Base-by-base conservation (phyloP, 2,329 filamentous ascomycete species). In the Biscogniauxia sp. region DNA sequence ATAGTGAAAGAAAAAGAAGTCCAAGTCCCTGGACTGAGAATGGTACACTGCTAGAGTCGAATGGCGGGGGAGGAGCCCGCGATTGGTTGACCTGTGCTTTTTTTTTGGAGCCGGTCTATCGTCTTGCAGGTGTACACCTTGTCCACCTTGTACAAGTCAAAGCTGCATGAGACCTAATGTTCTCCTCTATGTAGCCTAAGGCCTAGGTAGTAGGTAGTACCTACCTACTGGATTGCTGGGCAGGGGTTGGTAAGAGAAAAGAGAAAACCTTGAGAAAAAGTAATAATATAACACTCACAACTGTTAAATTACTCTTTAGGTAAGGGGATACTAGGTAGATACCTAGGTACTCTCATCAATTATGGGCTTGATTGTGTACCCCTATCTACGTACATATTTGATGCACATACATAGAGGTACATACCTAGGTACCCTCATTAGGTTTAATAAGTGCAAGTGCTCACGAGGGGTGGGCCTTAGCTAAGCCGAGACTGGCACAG, bases 1-100 rank as follows among this genome's bases (percentile, higher is more conserved):
- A 51, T 7, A 51, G 20, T 8, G 15, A 51, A 32, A 32, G 25
- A 26, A 26, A 49, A 37, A 55, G 17, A 19, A 45, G 53, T 20
- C 49, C 54, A 37, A 55, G 54, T 55, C 54, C 25, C 45, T 41
- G 54, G 17, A 45, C 37, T 9, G 20, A 17, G 41, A 41, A 56
- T 32, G 17, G 49, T 23, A 23, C 23, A 23, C 23, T 23, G 23
- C 2, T 23, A 23, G 23, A 23, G 23, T 57, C 28, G 55, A 41
- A 57, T 41, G 55, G 55, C 55, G 55, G 55, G 55, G 55, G 26
- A 19, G 19, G 49, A 32, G 45, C 28, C 28, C 37, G n/a, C 37
- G 37, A 45, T 45, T 45, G 37, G 37, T 45, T 45, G 37, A 45
- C 37, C 37, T 6, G 37, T 45, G 37, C 37, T 45, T 45, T 45